phyloP scores from a whole-genome alignment of 2,329 filamentous ascomycete species.

The Ascochyta koolunga region DNA sequence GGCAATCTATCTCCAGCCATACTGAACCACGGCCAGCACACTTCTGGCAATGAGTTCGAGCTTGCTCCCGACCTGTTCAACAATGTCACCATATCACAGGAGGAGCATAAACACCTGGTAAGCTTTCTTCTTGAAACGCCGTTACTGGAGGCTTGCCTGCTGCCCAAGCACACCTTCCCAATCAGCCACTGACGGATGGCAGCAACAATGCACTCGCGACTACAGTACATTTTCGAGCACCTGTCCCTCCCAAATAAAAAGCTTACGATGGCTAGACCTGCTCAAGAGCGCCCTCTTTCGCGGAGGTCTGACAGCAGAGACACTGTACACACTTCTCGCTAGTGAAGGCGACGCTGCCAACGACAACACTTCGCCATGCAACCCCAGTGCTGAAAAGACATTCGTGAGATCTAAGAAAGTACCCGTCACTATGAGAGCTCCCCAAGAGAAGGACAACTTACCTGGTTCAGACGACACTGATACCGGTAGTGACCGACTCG shows the following conservation, averaged over 20 bases:
- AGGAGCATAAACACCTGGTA: conserved; percentile 67
- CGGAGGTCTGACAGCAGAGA: conserved; percentile 58
- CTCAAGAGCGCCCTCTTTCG: conserved; percentile 56
- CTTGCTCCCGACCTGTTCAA: conserved; percentile 43
- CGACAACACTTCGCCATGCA: conserved; percentile 22
- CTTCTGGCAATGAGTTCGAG: conserved; percentile 45
- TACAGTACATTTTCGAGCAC: conserved; percentile 57
- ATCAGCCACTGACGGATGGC: background rate
- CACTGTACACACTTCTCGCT: conserved; percentile 55
- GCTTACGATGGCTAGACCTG: conserved; percentile 44
- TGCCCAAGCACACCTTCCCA: background rate
- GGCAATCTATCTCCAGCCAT: background rate
- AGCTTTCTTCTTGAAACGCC: conserved; percentile 27
- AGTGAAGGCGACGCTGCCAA: conserved; percentile 30
- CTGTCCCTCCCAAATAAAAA: background rate
- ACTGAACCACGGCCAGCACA: conserved; percentile 45
- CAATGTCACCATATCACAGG: conserved; percentile 62
- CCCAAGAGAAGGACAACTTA: conserved; percentile 11
- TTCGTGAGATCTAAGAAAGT: conserved; percentile 16
- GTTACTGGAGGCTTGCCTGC: background rate
- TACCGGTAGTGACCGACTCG: conserved; percentile 22
- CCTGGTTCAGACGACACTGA: conserved; percentile 30
- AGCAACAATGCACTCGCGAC: conserved; percentile 55
- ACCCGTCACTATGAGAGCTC: conserved; percentile 14
- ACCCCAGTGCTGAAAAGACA: conserved; percentile 23